Evolutionary conservation across 2,329 filamentous ascomycete genomes (phyloP).

Genomic region (Cladosporium sp.): DNA sequence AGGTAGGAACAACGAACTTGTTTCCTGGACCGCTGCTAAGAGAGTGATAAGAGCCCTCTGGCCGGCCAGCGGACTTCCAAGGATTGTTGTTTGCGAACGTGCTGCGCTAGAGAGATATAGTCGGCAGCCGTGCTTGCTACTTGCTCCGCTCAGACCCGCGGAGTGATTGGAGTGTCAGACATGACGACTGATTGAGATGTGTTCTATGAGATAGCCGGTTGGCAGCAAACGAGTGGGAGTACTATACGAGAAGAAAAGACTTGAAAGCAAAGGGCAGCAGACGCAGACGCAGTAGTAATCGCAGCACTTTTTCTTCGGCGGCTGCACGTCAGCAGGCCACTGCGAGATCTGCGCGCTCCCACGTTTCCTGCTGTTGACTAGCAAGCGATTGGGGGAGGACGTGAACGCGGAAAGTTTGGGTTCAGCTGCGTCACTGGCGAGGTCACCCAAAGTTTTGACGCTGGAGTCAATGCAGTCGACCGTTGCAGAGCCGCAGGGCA

Average conservation of each 20-base stretch:
- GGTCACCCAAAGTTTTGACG: no score
- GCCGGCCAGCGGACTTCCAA: background rate
- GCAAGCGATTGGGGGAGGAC: no score
- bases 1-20: background rate
- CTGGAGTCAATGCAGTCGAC: no score
- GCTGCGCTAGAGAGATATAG: slow-evolving; percentile 5
- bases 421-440: background rate
- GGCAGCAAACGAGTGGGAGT: background rate
- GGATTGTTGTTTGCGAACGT: background rate
- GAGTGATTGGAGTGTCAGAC: background rate
- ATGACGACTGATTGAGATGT: background rate
- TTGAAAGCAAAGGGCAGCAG: background rate
- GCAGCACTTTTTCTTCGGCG: no score
- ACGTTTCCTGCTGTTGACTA: background rate
- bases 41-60: background rate
- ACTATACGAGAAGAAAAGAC: background rate
- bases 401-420: no score
- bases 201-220: no score
- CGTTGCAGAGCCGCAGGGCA: slow-evolving; percentile 10
- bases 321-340: slow-evolving; percentile 1
- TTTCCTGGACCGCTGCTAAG: background rate
- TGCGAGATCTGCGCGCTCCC: slow-evolving; percentile 1
- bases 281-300: no score
- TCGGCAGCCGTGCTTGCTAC: slow-evolving; percentile 6
- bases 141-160: slow-evolving; percentile 5